A percentile compares a stretch with the other conserved stretches of the same genome.
These are phyloP conservation scores for Salix purpurea DNA, from an alignment of 345 rosid genomes.

Conservation along the genomic window DNA sequence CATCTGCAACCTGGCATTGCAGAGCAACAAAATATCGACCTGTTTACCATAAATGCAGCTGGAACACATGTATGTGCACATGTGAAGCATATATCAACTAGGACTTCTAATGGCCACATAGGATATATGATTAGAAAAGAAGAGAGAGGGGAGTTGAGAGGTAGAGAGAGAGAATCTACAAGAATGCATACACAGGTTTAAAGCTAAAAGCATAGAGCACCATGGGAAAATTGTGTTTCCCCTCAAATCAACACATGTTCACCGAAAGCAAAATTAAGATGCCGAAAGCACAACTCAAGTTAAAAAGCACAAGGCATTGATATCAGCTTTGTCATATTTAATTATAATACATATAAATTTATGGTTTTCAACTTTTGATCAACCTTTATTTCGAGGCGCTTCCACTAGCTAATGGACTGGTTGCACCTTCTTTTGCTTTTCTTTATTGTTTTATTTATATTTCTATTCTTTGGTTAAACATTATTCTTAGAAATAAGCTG, in stretches of 20 bases:
- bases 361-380: not conserved
- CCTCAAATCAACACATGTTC: not conserved
- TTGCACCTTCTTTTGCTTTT: too few relatives aligned
- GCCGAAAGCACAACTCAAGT: not conserved
- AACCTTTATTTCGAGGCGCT: not conserved
- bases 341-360: not conserved
- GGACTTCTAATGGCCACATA: too few relatives aligned
- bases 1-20: conserved; percentile 29
- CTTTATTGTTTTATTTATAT: too few relatives aligned
- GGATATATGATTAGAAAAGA: not conserved
- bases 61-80: not conserved
- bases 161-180: not conserved
- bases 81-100: not conserved
- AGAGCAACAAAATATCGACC: not conserved
- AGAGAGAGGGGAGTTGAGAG: not conserved
- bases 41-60: not conserved
- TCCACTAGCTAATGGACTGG: too few relatives aligned
- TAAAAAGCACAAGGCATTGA: not conserved
- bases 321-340: not conserved
- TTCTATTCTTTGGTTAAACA: too few relatives aligned
- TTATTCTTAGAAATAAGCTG: too few relatives aligned
- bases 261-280: not conserved
- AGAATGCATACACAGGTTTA: not conserved
- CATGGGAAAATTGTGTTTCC: not conserved
- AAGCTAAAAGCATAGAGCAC: not conserved